Evolutionary conservation across 495 filamentous ascomycete species (phyloP).

Genomic region (Cryomyces minteri): DNA sequence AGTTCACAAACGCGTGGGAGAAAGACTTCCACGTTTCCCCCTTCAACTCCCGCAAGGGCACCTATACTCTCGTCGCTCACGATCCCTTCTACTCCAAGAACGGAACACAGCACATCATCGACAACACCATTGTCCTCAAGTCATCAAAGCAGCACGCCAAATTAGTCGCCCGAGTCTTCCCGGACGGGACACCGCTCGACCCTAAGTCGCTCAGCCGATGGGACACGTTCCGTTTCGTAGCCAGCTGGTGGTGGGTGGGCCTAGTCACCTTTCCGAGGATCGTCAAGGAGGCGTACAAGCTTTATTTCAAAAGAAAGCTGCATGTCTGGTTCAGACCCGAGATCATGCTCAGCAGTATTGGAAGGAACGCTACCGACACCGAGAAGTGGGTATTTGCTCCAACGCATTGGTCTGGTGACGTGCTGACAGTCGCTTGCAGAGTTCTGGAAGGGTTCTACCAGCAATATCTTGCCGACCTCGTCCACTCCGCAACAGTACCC

Average conservation of each 20-base stretch:
- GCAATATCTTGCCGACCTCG: slow-evolving; percentile 28
- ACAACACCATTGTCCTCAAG: slow-evolving; percentile 35
- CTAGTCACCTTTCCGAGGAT: slow-evolving; percentile 45
- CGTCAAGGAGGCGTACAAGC: slow-evolving; percentile 30
- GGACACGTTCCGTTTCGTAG: slow-evolving; percentile 28
- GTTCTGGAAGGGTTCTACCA: slow-evolving; percentile 32
- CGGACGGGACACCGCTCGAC: slow-evolving; percentile 28
- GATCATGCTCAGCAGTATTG: slow-evolving; percentile 30
- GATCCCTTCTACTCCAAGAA: slow-evolving; percentile 29
- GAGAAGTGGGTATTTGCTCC: slow-evolving; percentile 16
- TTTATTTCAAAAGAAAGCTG: slow-evolving; percentile 33
- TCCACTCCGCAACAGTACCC: slow-evolving; percentile 20
- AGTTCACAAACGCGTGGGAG: slow-evolving; percentile 30
- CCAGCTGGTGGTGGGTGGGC: slow-evolving; percentile 42
- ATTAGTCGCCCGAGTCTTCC: slow-evolving; percentile 32
- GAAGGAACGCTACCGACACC: slow-evolving; percentile 23
- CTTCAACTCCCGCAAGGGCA: slow-evolving; percentile 47
- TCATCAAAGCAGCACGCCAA: slow-evolving; percentile 37
- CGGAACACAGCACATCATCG: slow-evolving; percentile 11
- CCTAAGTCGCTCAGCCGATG: slow-evolving; percentile 23
- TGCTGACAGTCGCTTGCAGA: slow-evolving; percentile 2
- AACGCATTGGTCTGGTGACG: not conserved
- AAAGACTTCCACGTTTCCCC: slow-evolving; percentile 64
- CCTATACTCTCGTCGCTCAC: slow-evolving; percentile 33
- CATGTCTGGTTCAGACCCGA: slow-evolving; percentile 41